These are phyloP conservation scores for Inga oerstediana DNA, from an alignment of 306 rosid genomes.

Conservation along the genomic window DNA sequence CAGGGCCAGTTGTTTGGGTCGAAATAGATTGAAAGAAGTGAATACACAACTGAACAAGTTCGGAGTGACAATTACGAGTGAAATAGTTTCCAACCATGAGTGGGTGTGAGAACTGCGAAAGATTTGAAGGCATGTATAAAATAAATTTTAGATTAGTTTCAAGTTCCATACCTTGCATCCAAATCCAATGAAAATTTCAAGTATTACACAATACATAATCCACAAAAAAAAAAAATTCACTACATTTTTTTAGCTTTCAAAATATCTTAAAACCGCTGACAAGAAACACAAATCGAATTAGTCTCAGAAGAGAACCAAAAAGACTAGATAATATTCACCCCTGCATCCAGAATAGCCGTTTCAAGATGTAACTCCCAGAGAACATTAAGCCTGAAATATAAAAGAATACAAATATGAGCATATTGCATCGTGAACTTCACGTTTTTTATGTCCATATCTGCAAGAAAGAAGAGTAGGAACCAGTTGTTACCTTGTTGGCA, in stretches of 20 bases:
- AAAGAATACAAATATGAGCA: neutral
- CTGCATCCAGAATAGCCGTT: conserved; percentile 72
- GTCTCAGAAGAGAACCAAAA: conserved; percentile 33
- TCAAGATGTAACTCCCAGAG: conserved; percentile 42
- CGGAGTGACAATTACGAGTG: neutral
- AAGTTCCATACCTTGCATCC: conserved; percentile 42
- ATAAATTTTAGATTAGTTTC: conserved; percentile 29
- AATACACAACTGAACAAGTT: neutral
- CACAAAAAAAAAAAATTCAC: conserved; percentile 44
- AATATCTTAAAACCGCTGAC: conserved; percentile 42
- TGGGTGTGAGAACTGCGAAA: neutral
- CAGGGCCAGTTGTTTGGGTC: neutral
- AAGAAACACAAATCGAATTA: conserved; percentile 40
- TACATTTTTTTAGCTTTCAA: conserved; percentile 50
- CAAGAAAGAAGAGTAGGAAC: neutral
- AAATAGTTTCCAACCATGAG: neutral
- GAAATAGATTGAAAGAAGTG: neutral
- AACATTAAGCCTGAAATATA: conserved; percentile 55
- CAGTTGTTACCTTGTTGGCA: conserved; percentile 67
- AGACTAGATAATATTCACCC: conserved; percentile 79
- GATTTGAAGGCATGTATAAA: neutral
- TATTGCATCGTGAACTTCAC: neutral
- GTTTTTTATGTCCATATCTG: neutral
- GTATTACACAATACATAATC: conserved; percentile 36
- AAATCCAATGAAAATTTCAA: conserved; percentile 46